phyloP scores from a whole-genome alignment of 1,139 yeast genomes.

The Blastobotrys illinoisensis region DNA sequence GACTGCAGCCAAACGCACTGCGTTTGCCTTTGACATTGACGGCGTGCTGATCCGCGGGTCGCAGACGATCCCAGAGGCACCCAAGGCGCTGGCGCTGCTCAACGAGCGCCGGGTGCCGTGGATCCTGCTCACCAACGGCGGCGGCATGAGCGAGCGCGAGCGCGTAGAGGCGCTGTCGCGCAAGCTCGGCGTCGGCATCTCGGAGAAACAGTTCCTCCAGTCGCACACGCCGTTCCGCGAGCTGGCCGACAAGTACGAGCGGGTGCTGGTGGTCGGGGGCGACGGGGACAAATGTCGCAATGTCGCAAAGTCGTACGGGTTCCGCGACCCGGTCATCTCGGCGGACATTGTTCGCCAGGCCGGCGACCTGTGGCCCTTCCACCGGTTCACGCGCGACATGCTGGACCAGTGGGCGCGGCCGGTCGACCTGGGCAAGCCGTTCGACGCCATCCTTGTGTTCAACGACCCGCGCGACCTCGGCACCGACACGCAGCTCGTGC shows the following conservation, averaged over 20 bases:
- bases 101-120: constrained; percentile 62
- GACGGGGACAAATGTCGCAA: constrained; percentile 60
- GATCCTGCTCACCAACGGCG: constrained; percentile 86
- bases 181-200: constrained; percentile 43
- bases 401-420: constrained; percentile 42
- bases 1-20: constrained; percentile 12
- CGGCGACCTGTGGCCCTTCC: constrained; percentile 66
- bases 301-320: constrained; percentile 76
- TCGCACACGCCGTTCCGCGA: constrained; percentile 87
- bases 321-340: constrained; percentile 69
- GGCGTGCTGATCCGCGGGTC: constrained; percentile 87
- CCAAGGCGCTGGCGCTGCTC: constrained; percentile 54
- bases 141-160: constrained; percentile 67
- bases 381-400: constrained; percentile 47
- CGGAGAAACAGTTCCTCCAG: constrained; percentile 67
- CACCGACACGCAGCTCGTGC: constrained; percentile 71
- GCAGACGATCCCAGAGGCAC: constrained; percentile 63
- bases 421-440: constrained; percentile 39
- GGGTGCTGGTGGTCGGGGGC: constrained; percentile 83
- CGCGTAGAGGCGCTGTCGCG: constrained; percentile 55
- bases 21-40: constrained; percentile 54
- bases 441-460: constrained; percentile 80
- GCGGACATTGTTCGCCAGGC: constrained; percentile 53
- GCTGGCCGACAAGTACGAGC: constrained; percentile 46
- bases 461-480: constrained; percentile 92